Evolutionary conservation across 495 filamentous ascomycete genomes (phyloP), one percentile per base, ranked within the genome.

Genomic region (Lepraria neglecta): DNA sequence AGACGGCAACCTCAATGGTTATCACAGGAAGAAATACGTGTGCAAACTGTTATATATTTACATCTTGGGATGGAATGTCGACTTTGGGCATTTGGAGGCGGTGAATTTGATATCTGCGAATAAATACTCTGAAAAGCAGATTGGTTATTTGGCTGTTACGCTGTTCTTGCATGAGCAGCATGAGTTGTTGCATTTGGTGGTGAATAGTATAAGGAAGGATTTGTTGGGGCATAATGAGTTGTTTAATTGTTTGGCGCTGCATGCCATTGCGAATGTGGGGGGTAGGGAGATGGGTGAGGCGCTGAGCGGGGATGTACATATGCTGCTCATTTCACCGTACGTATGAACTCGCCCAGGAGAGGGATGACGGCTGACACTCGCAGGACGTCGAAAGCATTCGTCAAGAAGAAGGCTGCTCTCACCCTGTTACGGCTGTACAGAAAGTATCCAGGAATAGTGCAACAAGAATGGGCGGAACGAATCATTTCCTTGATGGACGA

Each of bases 1-100:
- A 85, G 87, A 92, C 72, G 92, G 91, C 44, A 88, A 79, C 71
- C 76, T 97, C 31, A 95, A 87, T 74, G 95, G 95, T 55, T 99
- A 99, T 69, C 89, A 96, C 75, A 96, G 95, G 81, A 99, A 99
- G 82, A 99, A 99, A 88, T 99, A 99, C 71, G 95, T 99, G 50
- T 99, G 95, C 88, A 98, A 98, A 84, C 82, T 99, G 65, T 82
- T 99, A 50, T 99, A 99, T 70, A 97, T 99, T 67, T 99, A 99
- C 72, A 99, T 99, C 60, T 85, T 97, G 54, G 95, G 95, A 9
- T 99, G 95, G 86, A 95, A 99, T 70, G 92, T 99, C 75, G 95
- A 97, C 72, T 99, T 99, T 71, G 95, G 95, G 27, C 95, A 99
- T 71, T 84, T 97, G 42, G 95, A 99, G 75, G 95, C 95, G 10